Evolutionary conservation across 2,329 filamentous ascomycete species (phyloP).

Genomic region (Sphaerostilbella broomeana): DNA sequence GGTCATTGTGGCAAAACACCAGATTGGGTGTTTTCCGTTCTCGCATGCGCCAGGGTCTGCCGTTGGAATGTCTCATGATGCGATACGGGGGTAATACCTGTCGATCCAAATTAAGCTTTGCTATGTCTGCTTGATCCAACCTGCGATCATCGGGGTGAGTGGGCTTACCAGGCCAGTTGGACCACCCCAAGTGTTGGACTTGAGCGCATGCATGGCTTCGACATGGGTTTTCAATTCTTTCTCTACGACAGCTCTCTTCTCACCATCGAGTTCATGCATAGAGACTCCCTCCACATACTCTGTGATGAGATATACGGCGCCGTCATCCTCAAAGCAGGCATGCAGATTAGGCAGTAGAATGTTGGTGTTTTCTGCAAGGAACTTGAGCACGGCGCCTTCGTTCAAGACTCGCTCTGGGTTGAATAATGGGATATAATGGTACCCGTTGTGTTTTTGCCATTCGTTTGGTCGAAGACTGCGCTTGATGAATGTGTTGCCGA

Average conservation of each 20-base stretch:
- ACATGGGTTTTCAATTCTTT: conserved; percentile 13
- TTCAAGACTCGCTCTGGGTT: conserved; percentile 16
- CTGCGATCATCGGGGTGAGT: neutral
- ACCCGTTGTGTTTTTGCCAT: conserved; percentile 13
- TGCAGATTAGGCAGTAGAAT: conserved; percentile 18
- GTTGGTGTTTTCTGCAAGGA: conserved; percentile 15
- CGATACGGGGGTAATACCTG: conserved; percentile 16
- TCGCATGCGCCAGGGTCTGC: conserved; percentile 14
- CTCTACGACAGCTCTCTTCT: conserved; percentile 11
- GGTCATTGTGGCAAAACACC: conserved; percentile 17
- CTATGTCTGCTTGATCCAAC: neutral
- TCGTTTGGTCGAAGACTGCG: conserved; percentile 14
- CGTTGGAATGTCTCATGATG: conserved; percentile 6
- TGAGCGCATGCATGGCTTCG: conserved; percentile 9
- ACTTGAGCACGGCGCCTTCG: conserved; percentile 14
- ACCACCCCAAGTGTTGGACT: conserved; percentile 16
- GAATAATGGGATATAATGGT: conserved; percentile 12
- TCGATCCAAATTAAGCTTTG: neutral
- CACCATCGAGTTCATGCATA: conserved; percentile 11
- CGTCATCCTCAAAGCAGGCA: conserved; percentile 17
- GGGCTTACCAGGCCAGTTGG: conserved; percentile 13
- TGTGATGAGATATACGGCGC: conserved; percentile 14
- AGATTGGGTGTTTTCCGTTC: conserved; percentile 13
- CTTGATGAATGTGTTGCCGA: conserved; percentile 13
- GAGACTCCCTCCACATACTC: conserved; percentile 15